A percentile compares a stretch with the other conserved stretches of the same genome.
Conservation (phyloP, 2,329 filamentous ascomycete genomes). For the Fusarium nelsonii region DNA sequence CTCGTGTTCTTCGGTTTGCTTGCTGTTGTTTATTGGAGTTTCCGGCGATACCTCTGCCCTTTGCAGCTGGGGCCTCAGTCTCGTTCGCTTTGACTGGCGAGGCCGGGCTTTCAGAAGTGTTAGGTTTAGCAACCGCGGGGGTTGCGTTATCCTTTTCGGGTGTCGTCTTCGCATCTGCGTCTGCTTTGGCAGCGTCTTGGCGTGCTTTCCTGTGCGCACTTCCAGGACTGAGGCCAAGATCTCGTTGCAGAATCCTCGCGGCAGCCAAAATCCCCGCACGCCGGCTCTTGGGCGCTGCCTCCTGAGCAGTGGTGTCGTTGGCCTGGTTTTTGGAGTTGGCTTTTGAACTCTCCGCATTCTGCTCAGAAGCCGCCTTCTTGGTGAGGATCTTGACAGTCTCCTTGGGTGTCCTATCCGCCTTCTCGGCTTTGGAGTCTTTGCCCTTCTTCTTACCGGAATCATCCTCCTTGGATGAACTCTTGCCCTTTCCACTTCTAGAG, state of each 20-base stretch:
- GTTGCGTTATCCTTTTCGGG: conserved; percentile 51
- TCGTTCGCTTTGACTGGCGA: conserved; percentile 42
- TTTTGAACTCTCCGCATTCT: conserved; percentile 61
- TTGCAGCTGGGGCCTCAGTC: conserved; percentile 34
- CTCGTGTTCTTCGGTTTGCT: conserved; percentile 51
- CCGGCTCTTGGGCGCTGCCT: conserved; percentile 64
- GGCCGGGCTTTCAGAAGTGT: conserved; percentile 36
- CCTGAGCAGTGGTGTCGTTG: conserved; percentile 48
- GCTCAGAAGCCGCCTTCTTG: conserved; percentile 67
- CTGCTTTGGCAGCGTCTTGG: conserved; percentile 69
- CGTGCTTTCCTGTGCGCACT: conserved; percentile 72
- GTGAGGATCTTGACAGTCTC: conserved; percentile 74
- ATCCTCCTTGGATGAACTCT: conserved; percentile 58
- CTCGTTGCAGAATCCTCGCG: conserved; percentile 73
- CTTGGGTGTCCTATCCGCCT: conserved; percentile 64
- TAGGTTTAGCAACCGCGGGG: conserved; percentile 15
- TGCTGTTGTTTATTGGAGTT: conserved; percentile 47
- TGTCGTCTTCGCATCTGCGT: conserved; percentile 60
- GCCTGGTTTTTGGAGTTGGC: conserved; percentile 54
- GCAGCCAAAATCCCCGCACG: conserved; percentile 72
- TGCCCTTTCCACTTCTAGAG: conserved; percentile 63
- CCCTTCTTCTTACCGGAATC: conserved; percentile 72
- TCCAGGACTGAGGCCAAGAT: conserved; percentile 73
- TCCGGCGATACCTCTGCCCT: conserved; percentile 40
- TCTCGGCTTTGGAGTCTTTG: conserved; percentile 69